Percentiles rank a stretch among this genome's conserved stretches.
These are phyloP conservation scores for Ophiobolus disseminans DNA, from an alignment of 2,329 filamentous ascomycete genomes.

Conservation along the genomic window DNA sequence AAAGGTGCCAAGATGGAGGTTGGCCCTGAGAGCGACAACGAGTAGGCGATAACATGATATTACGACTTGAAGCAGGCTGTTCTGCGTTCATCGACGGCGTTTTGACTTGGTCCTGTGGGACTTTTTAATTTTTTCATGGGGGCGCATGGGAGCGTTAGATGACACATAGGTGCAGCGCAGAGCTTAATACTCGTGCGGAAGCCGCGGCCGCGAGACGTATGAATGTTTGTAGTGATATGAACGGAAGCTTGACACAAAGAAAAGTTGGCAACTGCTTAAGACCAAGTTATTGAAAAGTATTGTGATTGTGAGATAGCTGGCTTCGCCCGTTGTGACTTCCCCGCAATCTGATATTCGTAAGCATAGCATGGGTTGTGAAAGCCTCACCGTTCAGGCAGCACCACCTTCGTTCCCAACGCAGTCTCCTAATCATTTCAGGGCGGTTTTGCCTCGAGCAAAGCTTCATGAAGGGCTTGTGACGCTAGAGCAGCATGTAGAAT, in stretches of 20 bases:
- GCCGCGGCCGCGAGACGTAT: conserved; percentile 16
- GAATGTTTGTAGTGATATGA: conserved; percentile 9
- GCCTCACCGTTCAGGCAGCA: too few species aligned
- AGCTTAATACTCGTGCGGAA: conserved; percentile 16
- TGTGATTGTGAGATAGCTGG: too few species aligned
- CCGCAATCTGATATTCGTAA: too few species aligned
- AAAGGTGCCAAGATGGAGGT: conserved; percentile 47
- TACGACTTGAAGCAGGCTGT: conserved; percentile 27
- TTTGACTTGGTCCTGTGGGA: conserved; percentile 16
- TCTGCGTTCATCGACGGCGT: conserved; percentile 24
- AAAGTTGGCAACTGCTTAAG: too few species aligned
- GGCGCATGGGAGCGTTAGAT: conserved; percentile 23
- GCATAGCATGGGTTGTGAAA: too few species aligned
- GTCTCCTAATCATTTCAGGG: too few species aligned
- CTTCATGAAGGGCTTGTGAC: too few species aligned
- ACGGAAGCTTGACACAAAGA: background rate
- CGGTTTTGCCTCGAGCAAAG: too few species aligned
- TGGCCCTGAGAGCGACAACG: conserved; percentile 40
- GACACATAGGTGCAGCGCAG: conserved; percentile 8
- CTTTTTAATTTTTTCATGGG: conserved; percentile 14
- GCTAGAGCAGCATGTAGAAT: too few species aligned
- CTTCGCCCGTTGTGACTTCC: too few species aligned
- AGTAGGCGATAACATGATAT: conserved; percentile 31
- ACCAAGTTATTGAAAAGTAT: too few species aligned
- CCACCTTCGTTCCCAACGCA: too few species aligned